Evolutionary conservation across 768 basidiomycete species (phyloP), one percentile per base, ranked within the genome.

Genomic region (Cyclocybe cylindracea): DNA sequence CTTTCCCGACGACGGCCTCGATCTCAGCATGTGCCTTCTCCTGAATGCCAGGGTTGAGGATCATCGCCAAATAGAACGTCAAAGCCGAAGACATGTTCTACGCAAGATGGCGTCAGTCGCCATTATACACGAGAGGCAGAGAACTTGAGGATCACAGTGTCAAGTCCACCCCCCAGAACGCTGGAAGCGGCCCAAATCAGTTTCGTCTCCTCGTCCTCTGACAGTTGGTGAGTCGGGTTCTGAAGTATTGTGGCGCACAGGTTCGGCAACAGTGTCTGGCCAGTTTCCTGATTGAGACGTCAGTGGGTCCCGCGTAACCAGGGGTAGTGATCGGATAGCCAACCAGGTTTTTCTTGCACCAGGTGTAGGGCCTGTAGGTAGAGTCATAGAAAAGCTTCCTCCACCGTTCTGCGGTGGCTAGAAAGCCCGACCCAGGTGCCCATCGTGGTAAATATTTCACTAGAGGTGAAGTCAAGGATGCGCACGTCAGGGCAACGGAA

Each of bases 351-450:
- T 73, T 59, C 40, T 73, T 70, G 31, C 38, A 78, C 63, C 65
- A 80, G 66, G 34, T 71, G 64, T 31, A 66, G 42, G 24, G 75
- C 56, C 14, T 69, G 68, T 55, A 47, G 59, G 60, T 70, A 66
- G 79, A 70, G 67, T 72, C 40, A 59, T 64, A 52, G 14, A 69
- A 57, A 10, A 65, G 56, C 43, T 64, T 57, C 7, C 63, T 62
- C 71, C 72, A 78, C 34, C 66, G 57, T 0, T 66, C 59, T 0
- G 78, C 82, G 7, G 69, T 67, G 19, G 67, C 66, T 59, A 77
- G 69, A 72, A 85, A 86, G 0, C 71, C 72, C 0, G 80, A 73
- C 7, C 83, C 85, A 2, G 84, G 84, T 43, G 78, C 65, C 83
- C 82, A 86, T 39, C 60, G 49, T 0, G 84, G 84, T 3, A 85